Evolutionary conservation across 371 early-diverging fungal species (phyloP), one percentile per base, ranked within the genome.

Genomic region (Rhizopus sp.): DNA sequence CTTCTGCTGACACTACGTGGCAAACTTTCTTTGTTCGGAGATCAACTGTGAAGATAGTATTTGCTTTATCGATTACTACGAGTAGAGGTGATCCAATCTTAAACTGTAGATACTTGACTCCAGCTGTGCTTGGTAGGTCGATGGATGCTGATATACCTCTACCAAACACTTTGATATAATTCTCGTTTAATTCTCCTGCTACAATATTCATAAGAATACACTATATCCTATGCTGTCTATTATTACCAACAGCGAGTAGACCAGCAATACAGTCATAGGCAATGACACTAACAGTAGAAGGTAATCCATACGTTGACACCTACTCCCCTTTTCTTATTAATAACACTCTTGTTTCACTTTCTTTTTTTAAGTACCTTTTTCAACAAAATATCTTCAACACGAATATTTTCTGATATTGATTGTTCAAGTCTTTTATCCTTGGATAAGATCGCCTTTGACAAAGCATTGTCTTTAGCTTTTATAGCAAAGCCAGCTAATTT

Each of bases 211-310:
- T 15, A 31, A 55, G 38, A 44, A n/a, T 15, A 38, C 5, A 38
- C 7, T 42, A 35, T 57, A 34, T 30, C 12, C 41, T 40, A 16
- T 44, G 29, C 17, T 48, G 7, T 30, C 23, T 52, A 1, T 4
- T 33, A 15, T 65, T 82, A 85, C 85, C 82, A 47, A 77, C 62
- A 7, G 82, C 85, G 7, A 85, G 67, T 15, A 85, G 47, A 7
- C 85, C 73, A 48, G 80, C 72, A 6, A 82, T 72, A 40, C 83
- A 78, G 55, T 85, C 85, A 50, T 68, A 83, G 12, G 83, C 85
- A 23, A 78, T 59, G 5, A 73, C 62, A 9, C 73, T 68, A 8
- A 81, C 63, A 15, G 60, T 61, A 10, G 74, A 76, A 29, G 82
- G 76, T 42, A 83, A 41, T 4, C 85, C 85, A 63, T 77, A 82